Percentiles rank a stretch among this genome's conserved stretches.
These are phyloP conservation scores for Cutaneotrichosporon sp. DNA, from an alignment of 1,284 basidiomycete species.

Conservation along the genomic window DNA sequence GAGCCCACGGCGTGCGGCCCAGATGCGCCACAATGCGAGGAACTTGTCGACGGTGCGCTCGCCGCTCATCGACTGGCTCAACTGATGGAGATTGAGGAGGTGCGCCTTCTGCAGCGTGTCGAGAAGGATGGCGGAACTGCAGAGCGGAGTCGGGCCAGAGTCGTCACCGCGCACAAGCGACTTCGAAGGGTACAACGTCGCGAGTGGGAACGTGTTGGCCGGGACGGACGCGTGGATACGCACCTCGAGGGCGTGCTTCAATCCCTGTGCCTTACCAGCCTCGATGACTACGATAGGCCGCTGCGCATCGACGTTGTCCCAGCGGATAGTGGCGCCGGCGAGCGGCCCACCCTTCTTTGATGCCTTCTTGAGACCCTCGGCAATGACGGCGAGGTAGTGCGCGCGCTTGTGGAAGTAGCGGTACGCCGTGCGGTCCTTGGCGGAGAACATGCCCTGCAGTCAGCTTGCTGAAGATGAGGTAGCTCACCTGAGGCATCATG, in stretches of 20 bases:
- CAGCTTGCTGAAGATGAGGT: background rate
- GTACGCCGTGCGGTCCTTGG: constrained; percentile 88
- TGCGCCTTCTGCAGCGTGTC: constrained; percentile 66
- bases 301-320: constrained; percentile 62
- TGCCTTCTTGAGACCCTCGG: constrained; percentile 60
- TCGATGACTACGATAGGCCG: constrained; percentile 32
- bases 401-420: constrained; percentile 92
- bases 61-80: constrained; percentile 64
- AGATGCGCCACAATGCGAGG: constrained; percentile 75
- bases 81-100: constrained; percentile 67
- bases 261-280: constrained; percentile 54
- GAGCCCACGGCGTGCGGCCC: constrained; percentile 86
- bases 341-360: constrained; percentile 62
- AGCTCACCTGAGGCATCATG: constrained; percentile 77
- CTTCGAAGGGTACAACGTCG: constrained; percentile 70
- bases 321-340: constrained; percentile 62
- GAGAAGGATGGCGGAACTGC: constrained; percentile 73
- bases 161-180: constrained; percentile 62
- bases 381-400: constrained; percentile 82
- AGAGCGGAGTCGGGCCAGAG: constrained; percentile 59
- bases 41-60: constrained; percentile 65
- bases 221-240: constrained; percentile 72
- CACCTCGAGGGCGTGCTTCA: constrained; percentile 69
- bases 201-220: constrained; percentile 61
- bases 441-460: constrained; percentile 68